These are phyloP conservation scores for Kluyveromyces aestuarii DNA, from an alignment of 805 yeast genomes.

Conservation along the genomic window DNA sequence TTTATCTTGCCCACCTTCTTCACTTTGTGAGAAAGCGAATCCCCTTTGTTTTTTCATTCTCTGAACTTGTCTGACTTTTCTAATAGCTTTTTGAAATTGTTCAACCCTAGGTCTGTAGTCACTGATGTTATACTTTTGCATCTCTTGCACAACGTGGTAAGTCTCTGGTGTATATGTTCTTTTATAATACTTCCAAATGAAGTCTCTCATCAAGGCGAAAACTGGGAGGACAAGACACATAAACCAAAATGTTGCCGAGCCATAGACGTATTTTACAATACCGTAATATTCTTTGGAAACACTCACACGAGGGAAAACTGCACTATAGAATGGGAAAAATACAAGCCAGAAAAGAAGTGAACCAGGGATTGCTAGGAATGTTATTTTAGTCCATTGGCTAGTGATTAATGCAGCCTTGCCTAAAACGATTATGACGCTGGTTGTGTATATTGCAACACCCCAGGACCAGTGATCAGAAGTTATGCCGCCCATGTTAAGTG, in stretches of 20 bases:
- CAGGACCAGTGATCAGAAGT: constrained; percentile 87
- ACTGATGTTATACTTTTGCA: constrained; percentile 88
- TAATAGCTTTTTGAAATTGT: constrained; percentile 91
- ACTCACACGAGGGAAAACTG: constrained; percentile 71
- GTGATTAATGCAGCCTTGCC: constrained; percentile 94
- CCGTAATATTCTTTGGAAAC: constrained; percentile 85
- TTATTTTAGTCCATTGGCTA: constrained; percentile 90
- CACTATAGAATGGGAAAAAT: constrained; percentile 80
- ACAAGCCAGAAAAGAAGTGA: constrained; percentile 77
- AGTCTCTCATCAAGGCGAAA: constrained; percentile 76
- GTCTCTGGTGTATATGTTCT: constrained; percentile 87
- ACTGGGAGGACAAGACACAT: constrained; percentile 64
- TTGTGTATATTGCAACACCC: constrained; percentile 85
- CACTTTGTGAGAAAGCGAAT: constrained; percentile 94
- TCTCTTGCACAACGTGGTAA: constrained; percentile 92
- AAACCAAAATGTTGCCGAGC: constrained; percentile 78
- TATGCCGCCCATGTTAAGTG: constrained; percentile 50
- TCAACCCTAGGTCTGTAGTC: constrained; percentile 95
- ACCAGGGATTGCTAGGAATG: constrained; percentile 90
- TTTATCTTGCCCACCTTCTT: constrained; percentile 80
- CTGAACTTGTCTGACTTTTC: constrained; percentile 96
- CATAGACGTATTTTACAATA: constrained; percentile 63
- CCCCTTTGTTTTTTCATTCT: constrained; percentile 98
- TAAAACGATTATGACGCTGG: constrained; percentile 78
- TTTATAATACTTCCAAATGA: constrained; percentile 89